phyloP scores from a whole-genome alignment of 768 basidiomycete species.

The Gymnopilus dilepis region DNA sequence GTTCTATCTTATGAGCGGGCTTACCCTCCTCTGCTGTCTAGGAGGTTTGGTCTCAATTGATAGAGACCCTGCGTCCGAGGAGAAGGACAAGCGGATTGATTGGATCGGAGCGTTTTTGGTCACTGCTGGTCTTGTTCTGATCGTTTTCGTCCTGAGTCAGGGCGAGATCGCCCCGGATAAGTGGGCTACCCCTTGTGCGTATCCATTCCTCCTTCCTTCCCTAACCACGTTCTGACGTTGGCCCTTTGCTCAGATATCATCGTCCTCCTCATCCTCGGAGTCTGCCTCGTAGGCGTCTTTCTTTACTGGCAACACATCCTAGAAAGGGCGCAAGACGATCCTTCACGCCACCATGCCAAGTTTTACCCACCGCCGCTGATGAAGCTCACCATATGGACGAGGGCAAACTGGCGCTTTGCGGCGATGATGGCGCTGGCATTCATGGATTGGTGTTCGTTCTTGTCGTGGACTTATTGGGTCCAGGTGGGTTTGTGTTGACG shows the following conservation, averaged over 20 bases:
- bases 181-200: conserved; percentile 57
- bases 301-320: conserved; percentile 70
- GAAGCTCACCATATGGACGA: conserved; percentile 64
- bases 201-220: background rate
- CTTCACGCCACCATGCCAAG: conserved; percentile 25
- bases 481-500: conserved; percentile 16
- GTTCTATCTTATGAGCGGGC: conserved; percentile 61
- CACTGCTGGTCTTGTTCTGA: conserved; percentile 68
- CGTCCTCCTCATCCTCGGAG: conserved; percentile 64
- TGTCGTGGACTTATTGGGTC: conserved; percentile 51
- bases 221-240: background rate
- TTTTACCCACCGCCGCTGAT: conserved; percentile 65
- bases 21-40: conserved; percentile 57
- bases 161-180: conserved; percentile 60
- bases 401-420: conserved; percentile 65
- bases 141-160: conserved; percentile 77
- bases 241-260: conserved; percentile 64
- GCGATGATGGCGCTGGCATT: conserved; percentile 69
- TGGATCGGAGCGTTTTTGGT: conserved; percentile 75
- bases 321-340: conserved; percentile 43
- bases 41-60: conserved; percentile 68
- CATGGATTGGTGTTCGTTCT: conserved; percentile 64
- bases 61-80: conserved; percentile 51
- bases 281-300: conserved; percentile 61
- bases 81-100: conserved; percentile 60